These are phyloP conservation scores for Sechiopsis laciniata DNA, from an alignment of 306 rosid genomes.

Conservation along the genomic window DNA sequence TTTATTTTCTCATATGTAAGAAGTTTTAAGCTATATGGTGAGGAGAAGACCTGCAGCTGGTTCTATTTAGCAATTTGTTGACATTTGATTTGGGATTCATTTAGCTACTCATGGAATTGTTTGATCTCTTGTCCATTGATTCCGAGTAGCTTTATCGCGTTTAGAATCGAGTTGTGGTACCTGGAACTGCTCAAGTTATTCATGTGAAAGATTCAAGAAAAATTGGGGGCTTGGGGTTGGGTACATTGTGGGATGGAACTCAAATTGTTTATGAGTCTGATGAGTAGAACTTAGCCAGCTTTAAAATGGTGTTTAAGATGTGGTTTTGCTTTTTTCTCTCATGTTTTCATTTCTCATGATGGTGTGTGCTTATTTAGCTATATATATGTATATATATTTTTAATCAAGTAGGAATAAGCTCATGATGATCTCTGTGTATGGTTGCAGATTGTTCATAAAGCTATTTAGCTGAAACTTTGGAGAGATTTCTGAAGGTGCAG, in stretches of 20 bases:
- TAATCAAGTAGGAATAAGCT: too few relatives aligned
- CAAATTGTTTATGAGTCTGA: too few relatives aligned
- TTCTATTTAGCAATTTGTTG: background rate
- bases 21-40: background rate
- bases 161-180: background rate
- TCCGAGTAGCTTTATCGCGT: too few relatives aligned
- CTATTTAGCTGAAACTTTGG: too few relatives aligned
- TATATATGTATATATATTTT: too few relatives aligned
- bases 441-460: too few relatives aligned
- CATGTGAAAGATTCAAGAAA: background rate
- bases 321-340: background rate
- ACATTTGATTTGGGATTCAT: slow-evolving; percentile 7
- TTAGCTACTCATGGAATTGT: background rate
- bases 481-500: too few relatives aligned
- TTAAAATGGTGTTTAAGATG: background rate
- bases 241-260: too few relatives aligned
- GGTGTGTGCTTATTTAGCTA: background rate
- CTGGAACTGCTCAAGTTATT: background rate
- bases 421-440: too few relatives aligned
- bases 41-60: background rate
- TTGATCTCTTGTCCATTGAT: background rate
- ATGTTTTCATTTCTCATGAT: background rate
- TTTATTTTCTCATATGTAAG: background rate
- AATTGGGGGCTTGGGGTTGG: too few relatives aligned
- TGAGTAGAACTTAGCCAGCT: too few relatives aligned